Percentiles rank a stretch among this genome's conserved stretches.
Conservation (phyloP, 495 filamentous ascomycete genomes). For the Penicillium mononematosum region DNA sequence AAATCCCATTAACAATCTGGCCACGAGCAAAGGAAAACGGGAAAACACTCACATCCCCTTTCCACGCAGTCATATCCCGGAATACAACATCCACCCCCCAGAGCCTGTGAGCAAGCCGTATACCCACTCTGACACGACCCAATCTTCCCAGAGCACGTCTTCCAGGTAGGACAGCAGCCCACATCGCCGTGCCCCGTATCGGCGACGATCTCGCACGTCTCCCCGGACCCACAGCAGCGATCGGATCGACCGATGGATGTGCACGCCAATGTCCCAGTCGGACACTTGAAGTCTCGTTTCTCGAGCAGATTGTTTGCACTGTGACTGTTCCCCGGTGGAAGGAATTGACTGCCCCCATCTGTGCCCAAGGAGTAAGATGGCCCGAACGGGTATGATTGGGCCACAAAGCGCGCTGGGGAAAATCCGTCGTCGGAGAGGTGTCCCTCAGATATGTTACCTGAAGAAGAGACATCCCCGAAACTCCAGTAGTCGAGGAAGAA, state of each 20-base stretch:
- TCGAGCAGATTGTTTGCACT: slow-evolving; percentile 8
- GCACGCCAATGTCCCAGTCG: slow-evolving; percentile 65
- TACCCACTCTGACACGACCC: slow-evolving; percentile 62
- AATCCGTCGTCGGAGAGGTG: slow-evolving; percentile 3
- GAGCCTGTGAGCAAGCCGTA: slow-evolving; percentile 60
- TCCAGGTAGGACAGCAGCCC: slow-evolving; percentile 79
- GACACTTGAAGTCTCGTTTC: slow-evolving; percentile 67
- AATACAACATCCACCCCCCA: slow-evolving; percentile 88
- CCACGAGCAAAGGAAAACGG: not conserved
- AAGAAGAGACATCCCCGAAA: slow-evolving; percentile 31
- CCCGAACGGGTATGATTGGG: slow-evolving; percentile 33
- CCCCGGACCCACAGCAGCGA: slow-evolving; percentile 69
- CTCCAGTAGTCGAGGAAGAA: slow-evolving; percentile 68
- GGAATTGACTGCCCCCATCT: not conserved
- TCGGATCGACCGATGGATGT: slow-evolving; percentile 65
- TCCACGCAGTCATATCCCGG: slow-evolving; percentile 74
- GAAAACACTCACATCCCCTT: slow-evolving; percentile 67
- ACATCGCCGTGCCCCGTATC: slow-evolving; percentile 74
- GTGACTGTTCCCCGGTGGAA: too few relatives aligned
- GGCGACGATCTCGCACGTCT: slow-evolving; percentile 68
- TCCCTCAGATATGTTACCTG: slow-evolving; percentile 13
- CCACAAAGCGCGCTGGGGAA: slow-evolving; percentile 16
- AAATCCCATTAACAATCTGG: not conserved
- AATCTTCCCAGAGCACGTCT: slow-evolving; percentile 65
- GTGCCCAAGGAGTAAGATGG: slow-evolving; percentile 42